Evolutionary conservation across 495 filamentous ascomycete genomes (phyloP), one percentile per base, ranked within the genome.

Genomic region (Podospora appendiculata): DNA sequence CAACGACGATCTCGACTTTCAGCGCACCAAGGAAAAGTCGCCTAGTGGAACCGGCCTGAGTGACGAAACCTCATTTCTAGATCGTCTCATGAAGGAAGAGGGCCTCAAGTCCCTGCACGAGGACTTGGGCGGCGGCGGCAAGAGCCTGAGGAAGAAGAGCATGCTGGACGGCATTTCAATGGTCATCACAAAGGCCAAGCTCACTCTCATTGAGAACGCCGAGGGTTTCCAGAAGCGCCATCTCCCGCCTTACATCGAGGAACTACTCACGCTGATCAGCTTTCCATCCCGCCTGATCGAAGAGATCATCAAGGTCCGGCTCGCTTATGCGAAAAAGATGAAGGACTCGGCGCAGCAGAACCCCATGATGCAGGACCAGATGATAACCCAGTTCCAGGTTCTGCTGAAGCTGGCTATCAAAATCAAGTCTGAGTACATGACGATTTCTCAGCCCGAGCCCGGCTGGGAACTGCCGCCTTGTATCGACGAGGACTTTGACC

Each of bases 31-130:
- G 58, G 70, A 81, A 58, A 67, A 62, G 46, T 71, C 73, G 47
- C 70, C 77, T 45, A 74, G 68, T 49, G 80, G 74, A 34, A 81
- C 80, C 54, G 84, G 89, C 52, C 74, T 96, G 13, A 82, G 82
- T 18, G 91, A 95, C 59, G 89, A 95, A 51, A 81, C 89, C 0
- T 93, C 89, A 1, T 98, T 98, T 66, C 74, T 98, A 42, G 93
- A 98, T 65, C 83, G 93, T n/a, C 85, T 97, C n/a, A 78, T 97
- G 74, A 96, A 96, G 60, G 93, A 97, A 66, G 93, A 98, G 62
- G 90, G 89, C 14, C 75, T 98, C 17, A 91, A 89, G 55, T 95
- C 89, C 5, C 74, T 98, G 16, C 91, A 95, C 62, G 89, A 90
- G 17, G 79, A 89, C 33, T 67, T 56, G n/a, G 68, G 69, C 32